These are phyloP conservation scores for Dictyostelium firmibasis DNA, from an alignment of 78 protist species.

Conservation along the genomic window DNA sequence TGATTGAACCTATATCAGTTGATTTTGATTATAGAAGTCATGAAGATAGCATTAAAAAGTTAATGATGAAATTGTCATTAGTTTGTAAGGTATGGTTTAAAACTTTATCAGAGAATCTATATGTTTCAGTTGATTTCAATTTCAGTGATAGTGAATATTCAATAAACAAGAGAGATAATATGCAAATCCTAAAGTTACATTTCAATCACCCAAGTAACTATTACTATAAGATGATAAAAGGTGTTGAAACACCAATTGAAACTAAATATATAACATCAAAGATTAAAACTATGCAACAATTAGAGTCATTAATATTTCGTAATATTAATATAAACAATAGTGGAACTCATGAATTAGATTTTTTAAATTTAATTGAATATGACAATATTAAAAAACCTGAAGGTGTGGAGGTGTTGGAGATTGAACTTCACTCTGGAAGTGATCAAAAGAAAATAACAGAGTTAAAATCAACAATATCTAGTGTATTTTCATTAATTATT, in stretches of 20 bases:
- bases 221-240: not conserved
- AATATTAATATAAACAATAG: not conserved
- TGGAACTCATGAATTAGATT: not conserved
- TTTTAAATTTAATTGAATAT: not conserved
- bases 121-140: slow-evolving; percentile 12
- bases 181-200: not conserved
- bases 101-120: not conserved
- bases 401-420: not conserved
- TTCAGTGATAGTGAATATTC: not conserved
- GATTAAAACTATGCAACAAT: not conserved
- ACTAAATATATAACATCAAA: not conserved
- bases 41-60: not conserved
- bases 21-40: not conserved
- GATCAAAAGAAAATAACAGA: not conserved
- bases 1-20: not conserved
- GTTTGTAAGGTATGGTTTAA: not conserved
- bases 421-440: not conserved
- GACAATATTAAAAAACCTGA: not conserved
- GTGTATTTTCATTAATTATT: not conserved
- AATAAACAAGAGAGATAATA: not conserved
- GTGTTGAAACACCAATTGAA: not conserved
- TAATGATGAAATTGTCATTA: not conserved
- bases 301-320: not conserved
- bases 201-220: not conserved
- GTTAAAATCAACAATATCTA: not conserved